Evolutionary conservation across 768 basidiomycete species (phyloP).

Genomic region (Lactarius akahatsu): DNA sequence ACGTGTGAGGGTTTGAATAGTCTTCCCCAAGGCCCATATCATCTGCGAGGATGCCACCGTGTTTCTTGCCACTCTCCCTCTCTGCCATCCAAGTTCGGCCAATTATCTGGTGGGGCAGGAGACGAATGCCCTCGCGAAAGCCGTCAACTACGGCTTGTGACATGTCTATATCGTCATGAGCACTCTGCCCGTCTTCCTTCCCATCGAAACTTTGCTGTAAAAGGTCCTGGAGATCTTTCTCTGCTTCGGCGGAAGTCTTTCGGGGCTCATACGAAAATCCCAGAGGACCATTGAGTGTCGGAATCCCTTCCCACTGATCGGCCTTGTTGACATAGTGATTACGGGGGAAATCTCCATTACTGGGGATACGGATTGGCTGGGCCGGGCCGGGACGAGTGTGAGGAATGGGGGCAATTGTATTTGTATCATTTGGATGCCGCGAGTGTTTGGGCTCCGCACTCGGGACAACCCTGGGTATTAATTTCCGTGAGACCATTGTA

Average conservation of each 20-base stretch:
- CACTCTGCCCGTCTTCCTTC: slow-evolving; percentile 47
- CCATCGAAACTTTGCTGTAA: slow-evolving; percentile 63
- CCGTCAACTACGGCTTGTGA: slow-evolving; percentile 72
- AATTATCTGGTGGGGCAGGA: slow-evolving; percentile 87
- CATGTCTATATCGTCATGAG: slow-evolving; percentile 53
- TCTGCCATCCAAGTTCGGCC: slow-evolving; percentile 87
- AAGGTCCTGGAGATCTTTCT: slow-evolving; percentile 74
- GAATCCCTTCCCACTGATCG: slow-evolving; percentile 37
- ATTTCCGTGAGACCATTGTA: not conserved
- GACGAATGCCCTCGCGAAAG: slow-evolving; percentile 63
- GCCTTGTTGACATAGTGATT: slow-evolving; percentile 21
- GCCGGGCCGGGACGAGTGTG: slow-evolving; percentile 13
- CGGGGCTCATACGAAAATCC: slow-evolving; percentile 34
- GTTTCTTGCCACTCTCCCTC: slow-evolving; percentile 74
- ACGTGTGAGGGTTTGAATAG: slow-evolving; percentile 84
- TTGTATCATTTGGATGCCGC: slow-evolving; percentile 1
- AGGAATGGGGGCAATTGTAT: slow-evolving; percentile 11
- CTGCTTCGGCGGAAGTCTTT: slow-evolving; percentile 58
- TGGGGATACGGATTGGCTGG: slow-evolving; percentile 27
- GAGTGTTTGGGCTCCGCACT: not conserved
- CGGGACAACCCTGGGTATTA: not conserved
- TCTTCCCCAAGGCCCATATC: slow-evolving; percentile 91
- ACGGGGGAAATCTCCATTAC: slow-evolving; percentile 14
- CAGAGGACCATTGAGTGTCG: slow-evolving; percentile 31
- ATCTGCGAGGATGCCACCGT: slow-evolving; percentile 89